phyloP scores from a whole-genome alignment of 192 early-diverging fungal species.

The Backusella morwellensis region DNA sequence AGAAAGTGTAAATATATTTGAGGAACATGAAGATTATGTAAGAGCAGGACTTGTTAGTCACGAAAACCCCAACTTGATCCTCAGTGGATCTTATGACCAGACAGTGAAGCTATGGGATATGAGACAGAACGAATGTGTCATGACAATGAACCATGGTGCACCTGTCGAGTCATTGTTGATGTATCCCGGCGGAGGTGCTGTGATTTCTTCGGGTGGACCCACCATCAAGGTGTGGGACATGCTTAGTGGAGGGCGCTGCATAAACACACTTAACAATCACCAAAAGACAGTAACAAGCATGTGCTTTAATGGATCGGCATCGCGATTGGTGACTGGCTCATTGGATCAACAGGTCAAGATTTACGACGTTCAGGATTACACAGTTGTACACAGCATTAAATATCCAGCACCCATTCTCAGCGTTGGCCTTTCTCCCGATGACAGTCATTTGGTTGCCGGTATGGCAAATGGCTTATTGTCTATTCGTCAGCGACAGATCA shows the following conservation, averaged over 20 bases:
- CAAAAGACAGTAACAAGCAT: slow-evolving; percentile 95
- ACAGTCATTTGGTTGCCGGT: slow-evolving; percentile 87
- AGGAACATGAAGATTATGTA: slow-evolving; percentile 91
- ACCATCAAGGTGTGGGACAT: slow-evolving; percentile 88
- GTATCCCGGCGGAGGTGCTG: slow-evolving; percentile 78
- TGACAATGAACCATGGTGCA: slow-evolving; percentile 76
- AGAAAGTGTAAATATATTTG: slow-evolving; percentile 62
- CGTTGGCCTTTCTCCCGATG: slow-evolving; percentile 87
- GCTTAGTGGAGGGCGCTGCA: slow-evolving; percentile 71
- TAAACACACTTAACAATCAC: slow-evolving; percentile 84
- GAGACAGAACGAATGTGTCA: slow-evolving; percentile 67
- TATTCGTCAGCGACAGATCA: slow-evolving; percentile 79
- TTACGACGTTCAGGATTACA: slow-evolving; percentile 84
- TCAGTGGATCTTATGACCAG: slow-evolving; percentile 94
- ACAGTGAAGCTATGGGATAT: slow-evolving; percentile 92
- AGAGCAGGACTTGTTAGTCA: slow-evolving; percentile 69
- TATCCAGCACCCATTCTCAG: slow-evolving; percentile 90
- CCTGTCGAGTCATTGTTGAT: slow-evolving; percentile 90
- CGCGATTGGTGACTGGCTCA: slow-evolving; percentile 83
- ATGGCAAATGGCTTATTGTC: slow-evolving; percentile 90
- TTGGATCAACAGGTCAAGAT: slow-evolving; percentile 97
- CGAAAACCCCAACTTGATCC: slow-evolving; percentile 78
- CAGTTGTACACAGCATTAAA: slow-evolving; percentile 82
- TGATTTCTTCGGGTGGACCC: slow-evolving; percentile 80
- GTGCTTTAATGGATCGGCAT: slow-evolving; percentile 74